Conservation (phyloP, 2,329 filamentous ascomycete species). For the Colletotrichum neosansevieriae region DNA sequence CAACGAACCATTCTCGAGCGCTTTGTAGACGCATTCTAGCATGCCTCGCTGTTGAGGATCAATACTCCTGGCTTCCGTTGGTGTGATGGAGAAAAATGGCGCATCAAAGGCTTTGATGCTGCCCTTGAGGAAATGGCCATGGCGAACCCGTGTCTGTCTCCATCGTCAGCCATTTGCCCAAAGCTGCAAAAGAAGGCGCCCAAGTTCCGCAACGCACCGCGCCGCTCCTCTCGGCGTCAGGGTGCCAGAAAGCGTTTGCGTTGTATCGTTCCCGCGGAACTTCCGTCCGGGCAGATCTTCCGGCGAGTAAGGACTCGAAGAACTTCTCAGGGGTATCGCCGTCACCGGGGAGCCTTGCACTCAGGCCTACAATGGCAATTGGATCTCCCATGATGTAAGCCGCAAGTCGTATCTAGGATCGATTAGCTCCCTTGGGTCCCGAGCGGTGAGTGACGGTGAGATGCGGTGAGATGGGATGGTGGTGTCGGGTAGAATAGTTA, state of each 20-base stretch:
- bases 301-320: slow-evolving; percentile 55
- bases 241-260: slow-evolving; percentile 48
- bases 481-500: neutral
- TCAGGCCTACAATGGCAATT: slow-evolving; percentile 62
- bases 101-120: slow-evolving; percentile 44
- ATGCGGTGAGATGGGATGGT: slow-evolving; percentile 18
- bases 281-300: slow-evolving; percentile 45
- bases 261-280: slow-evolving; percentile 48
- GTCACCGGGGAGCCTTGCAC: slow-evolving; percentile 59
- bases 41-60: slow-evolving; percentile 50
- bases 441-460: slow-evolving; percentile 29
- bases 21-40: slow-evolving; percentile 53
- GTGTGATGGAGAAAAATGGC: slow-evolving; percentile 47
- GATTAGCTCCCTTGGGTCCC: slow-evolving; percentile 20
- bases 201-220: slow-evolving; percentile 38
- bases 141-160: slow-evolving; percentile 40
- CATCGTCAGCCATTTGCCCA: neutral
- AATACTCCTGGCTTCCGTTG: slow-evolving; percentile 46
- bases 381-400: slow-evolving; percentile 46
- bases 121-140: slow-evolving; percentile 46
- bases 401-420: neutral
- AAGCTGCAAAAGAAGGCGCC: neutral
- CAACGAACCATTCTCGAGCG: slow-evolving; percentile 42
- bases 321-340: slow-evolving; percentile 56
- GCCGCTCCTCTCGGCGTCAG: slow-evolving; percentile 45